A percentile compares a stretch with the other conserved stretches of the same genome.
phyloP scores from a whole-genome alignment of 176 grass and related monocot species.

The Cocos nucifera region DNA sequence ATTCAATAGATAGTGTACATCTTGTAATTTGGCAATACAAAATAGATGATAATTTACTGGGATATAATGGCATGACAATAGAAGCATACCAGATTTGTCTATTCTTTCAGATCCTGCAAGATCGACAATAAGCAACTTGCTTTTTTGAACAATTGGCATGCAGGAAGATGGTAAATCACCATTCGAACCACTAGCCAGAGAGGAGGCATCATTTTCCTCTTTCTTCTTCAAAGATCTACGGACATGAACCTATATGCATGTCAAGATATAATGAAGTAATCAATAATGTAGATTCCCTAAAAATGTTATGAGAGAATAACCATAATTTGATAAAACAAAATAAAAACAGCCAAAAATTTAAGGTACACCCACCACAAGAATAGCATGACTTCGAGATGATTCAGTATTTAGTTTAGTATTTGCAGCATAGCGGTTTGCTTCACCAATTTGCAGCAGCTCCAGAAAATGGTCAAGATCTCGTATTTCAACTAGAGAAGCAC shows the following conservation, averaged over 20 bases:
- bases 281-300: neutral
- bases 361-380: conserved; percentile 55
- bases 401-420: conserved; percentile 98
- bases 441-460: conserved; percentile 79
- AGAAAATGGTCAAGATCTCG: conserved; percentile 66
- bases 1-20: no score
- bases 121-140: conserved; percentile 91
- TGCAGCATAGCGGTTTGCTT: conserved; percentile 80
- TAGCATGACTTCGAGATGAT: conserved; percentile 97
- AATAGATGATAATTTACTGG: no score
- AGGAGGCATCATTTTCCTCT: conserved; percentile 33
- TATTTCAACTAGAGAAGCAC: conserved; percentile 69
- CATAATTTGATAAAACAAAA: no score
- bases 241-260: conserved; percentile 54
- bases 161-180: conserved; percentile 19
- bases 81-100: conserved; percentile 61
- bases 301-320: neutral
- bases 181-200: conserved; percentile 20
- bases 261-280: conserved; percentile 6
- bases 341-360: no score
- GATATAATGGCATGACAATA: no score
- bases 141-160: conserved; percentile 72
- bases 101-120: conserved; percentile 98
- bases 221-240: conserved; percentile 59
- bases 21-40: no score